phyloP scores from a whole-genome alignment of 2,329 filamentous ascomycete species.

The Penicillium sclerotiorum region DNA sequence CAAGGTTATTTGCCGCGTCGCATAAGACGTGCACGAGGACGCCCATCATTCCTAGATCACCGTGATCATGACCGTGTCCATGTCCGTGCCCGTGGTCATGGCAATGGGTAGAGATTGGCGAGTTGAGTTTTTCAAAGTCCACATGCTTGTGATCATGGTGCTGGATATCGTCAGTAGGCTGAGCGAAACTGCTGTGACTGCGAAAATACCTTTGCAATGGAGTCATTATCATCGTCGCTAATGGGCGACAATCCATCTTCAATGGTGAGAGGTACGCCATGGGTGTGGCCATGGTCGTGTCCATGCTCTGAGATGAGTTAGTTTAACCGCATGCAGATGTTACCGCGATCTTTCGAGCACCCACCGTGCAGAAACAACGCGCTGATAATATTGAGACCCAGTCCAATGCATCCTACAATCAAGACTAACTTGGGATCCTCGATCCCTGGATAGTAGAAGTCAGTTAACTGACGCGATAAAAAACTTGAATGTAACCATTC shows the following conservation, averaged over 20 bases:
- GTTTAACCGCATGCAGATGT: background rate
- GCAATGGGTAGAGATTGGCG: constrained; percentile 3
- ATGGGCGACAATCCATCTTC: constrained; percentile 13
- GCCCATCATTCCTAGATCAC: constrained; percentile 70
- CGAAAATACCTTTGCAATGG: constrained; percentile 16
- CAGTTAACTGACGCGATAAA: background rate
- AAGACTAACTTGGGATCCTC: constrained; percentile 68
- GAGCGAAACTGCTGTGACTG: background rate
- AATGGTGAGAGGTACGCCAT: constrained; percentile 9
- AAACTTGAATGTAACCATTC: background rate
- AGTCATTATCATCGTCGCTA: constrained; percentile 11
- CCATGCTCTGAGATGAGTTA: constrained; percentile 22
- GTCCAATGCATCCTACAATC: constrained; percentile 68
- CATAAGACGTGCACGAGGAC: constrained; percentile 71
- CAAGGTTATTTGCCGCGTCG: constrained; percentile 75
- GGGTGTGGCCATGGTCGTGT: constrained; percentile 16
- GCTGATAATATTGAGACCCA: constrained; percentile 69
- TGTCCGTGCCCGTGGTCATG: constrained; percentile 17
- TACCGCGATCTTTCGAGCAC: background rate
- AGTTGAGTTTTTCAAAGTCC: constrained; percentile 12
- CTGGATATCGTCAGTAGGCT: constrained; percentile 11
- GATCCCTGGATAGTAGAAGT: constrained; percentile 51
- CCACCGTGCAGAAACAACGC: constrained; percentile 66
- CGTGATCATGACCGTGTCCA: constrained; percentile 27
- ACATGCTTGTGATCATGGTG: constrained; percentile 31